These are phyloP conservation scores for Nothophytophthora sp. DNA, from an alignment of 352 stramenopile genomes.

Conservation along the genomic window DNA sequence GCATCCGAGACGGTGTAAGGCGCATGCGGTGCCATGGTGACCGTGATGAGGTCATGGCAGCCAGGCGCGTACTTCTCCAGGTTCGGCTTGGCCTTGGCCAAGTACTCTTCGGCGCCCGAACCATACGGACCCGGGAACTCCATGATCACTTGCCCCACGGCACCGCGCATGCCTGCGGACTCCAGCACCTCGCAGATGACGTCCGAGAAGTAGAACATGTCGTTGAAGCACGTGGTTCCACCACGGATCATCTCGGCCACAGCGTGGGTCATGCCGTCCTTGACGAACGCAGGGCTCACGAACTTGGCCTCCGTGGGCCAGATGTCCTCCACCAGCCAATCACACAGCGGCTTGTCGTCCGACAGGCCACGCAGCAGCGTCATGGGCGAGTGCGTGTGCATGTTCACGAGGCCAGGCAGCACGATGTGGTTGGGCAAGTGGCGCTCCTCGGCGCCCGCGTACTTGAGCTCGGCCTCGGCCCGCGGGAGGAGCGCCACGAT, in stretches of 20 bases:
- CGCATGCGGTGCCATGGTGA: slow-evolving; percentile 82
- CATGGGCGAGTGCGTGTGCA: slow-evolving; percentile 88
- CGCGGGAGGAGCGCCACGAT: slow-evolving; percentile 81
- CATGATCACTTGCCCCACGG: slow-evolving; percentile 69
- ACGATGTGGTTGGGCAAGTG: slow-evolving; percentile 74
- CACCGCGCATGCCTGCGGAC: slow-evolving; percentile 64
- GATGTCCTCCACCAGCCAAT: slow-evolving; percentile 87
- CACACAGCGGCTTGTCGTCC: slow-evolving; percentile 85
- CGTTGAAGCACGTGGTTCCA: slow-evolving; percentile 90
- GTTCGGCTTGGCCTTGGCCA: slow-evolving; percentile 68
- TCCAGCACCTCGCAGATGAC: slow-evolving; percentile 58
- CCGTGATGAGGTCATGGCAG: slow-evolving; percentile 56
- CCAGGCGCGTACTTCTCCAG: slow-evolving; percentile 62
- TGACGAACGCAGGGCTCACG: slow-evolving; percentile 70
- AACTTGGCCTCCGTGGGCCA: slow-evolving; percentile 86
- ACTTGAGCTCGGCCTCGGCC: slow-evolving; percentile 51
- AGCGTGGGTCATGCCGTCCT: slow-evolving; percentile 71
- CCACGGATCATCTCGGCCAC: slow-evolving; percentile 89
- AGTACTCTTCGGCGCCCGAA: slow-evolving; percentile 61
- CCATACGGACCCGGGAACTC: slow-evolving; percentile 78
- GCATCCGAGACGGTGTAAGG: slow-evolving; percentile 85
- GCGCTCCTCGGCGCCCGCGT: slow-evolving; percentile 35
- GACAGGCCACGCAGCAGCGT: slow-evolving; percentile 82
- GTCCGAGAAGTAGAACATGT: slow-evolving; percentile 91
- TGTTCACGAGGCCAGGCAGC: slow-evolving; percentile 85